phyloP scores from a whole-genome alignment of 2,329 filamentous ascomycete species.

The Madurella fahalii region DNA sequence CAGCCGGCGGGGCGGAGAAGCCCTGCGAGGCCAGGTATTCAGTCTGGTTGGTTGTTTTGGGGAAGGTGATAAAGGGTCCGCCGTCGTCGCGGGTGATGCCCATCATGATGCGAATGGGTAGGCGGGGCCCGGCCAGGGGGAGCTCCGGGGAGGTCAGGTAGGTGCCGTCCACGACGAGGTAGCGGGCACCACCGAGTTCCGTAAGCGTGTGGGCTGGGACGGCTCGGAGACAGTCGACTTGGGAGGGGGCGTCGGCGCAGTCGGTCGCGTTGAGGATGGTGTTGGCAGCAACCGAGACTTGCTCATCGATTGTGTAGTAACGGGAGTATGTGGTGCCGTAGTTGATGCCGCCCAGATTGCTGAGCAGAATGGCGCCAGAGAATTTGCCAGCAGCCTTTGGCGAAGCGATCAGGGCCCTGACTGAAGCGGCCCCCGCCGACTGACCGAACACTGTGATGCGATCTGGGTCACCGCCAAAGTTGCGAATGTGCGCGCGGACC shows the following conservation, averaged over 20 bases:
- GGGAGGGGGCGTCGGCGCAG: constrained; percentile 46
- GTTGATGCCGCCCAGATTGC: constrained; percentile 41
- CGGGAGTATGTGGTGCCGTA: constrained; percentile 56
- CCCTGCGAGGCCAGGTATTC: constrained; percentile 34
- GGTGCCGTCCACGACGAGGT: constrained; percentile 55
- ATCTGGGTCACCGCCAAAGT: constrained; percentile 55
- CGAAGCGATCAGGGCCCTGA: constrained; percentile 47
- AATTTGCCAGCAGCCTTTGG: constrained; percentile 46
- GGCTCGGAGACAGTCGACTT: constrained; percentile 50
- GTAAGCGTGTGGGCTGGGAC: constrained; percentile 42
- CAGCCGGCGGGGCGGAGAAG: constrained; percentile 28
- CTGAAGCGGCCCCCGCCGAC: constrained; percentile 50
- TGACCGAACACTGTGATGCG: constrained; percentile 54
- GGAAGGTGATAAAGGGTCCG: constrained; percentile 49
- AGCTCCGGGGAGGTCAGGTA: constrained; percentile 47
- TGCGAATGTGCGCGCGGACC: constrained; percentile 47
- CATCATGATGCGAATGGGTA: constrained; percentile 53
- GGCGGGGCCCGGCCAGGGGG: constrained; percentile 42
- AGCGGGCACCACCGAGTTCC: constrained; percentile 41
- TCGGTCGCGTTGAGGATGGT: constrained; percentile 48
- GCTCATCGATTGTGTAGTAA: constrained; percentile 54
- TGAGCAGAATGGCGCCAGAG: constrained; percentile 42
- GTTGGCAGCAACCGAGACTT: constrained; percentile 45
- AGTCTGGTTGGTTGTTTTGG: constrained; percentile 32
- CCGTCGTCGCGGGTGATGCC: constrained; percentile 53